phyloP scores from a whole-genome alignment of 177 flowering plant species.

The Vitis hybrid region DNA sequence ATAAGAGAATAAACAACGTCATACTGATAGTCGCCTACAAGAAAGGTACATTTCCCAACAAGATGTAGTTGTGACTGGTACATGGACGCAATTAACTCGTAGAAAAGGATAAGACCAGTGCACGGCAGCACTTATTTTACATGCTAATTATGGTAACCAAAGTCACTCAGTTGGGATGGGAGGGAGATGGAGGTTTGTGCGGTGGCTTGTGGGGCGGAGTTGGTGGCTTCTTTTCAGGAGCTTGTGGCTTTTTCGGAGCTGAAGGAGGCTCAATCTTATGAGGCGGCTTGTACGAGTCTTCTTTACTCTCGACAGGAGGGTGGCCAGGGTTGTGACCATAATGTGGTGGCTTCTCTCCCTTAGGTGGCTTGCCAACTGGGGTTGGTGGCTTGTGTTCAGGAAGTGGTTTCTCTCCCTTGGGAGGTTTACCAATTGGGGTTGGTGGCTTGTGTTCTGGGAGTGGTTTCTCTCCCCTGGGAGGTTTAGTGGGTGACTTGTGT shows the following conservation, averaged over 20 bases:
- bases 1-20: no score
- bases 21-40: no score
- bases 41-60: no score
- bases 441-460: neutral
- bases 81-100: no score
- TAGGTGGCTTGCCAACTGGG: no score
- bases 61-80: no score
- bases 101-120: neutral
- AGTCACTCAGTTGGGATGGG: neutral
- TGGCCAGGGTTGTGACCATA: slow-evolving; percentile 10
- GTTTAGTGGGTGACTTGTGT: neutral
- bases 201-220: no score
- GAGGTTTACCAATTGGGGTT: no score
- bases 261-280: neutral
- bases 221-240: neutral
- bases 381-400: slow-evolving; percentile 1
- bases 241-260: neutral
- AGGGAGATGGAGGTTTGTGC: neutral
- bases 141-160: neutral
- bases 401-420: neutral
- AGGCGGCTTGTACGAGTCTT: neutral
- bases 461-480: no score
- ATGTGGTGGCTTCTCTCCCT: neutral
- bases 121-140: neutral
- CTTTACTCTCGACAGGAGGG: neutral